phyloP scores from a whole-genome alignment of 768 basidiomycete species.

The Saitozyma sp. region DNA sequence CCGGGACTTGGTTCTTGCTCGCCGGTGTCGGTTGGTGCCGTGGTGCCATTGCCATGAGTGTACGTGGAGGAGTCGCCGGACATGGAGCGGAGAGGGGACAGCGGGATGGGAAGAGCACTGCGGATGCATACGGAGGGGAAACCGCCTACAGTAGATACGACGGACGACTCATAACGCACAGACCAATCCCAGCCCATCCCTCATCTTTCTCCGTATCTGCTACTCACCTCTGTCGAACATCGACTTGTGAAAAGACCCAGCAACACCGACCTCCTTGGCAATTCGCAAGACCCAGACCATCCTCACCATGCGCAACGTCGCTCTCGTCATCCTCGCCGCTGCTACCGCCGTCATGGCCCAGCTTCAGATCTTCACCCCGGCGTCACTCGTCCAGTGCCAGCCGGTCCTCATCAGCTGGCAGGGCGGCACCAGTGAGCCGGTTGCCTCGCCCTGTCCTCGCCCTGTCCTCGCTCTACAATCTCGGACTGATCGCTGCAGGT shows the following conservation, averaged over 20 bases:
- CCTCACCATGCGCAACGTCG: constrained; percentile 22
- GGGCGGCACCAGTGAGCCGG: constrained; percentile 27
- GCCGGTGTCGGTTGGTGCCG: no score
- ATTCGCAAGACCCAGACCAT: constrained; percentile 8
- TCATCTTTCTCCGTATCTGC: constrained; percentile 1
- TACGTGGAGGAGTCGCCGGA: no score
- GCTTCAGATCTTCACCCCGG: constrained; percentile 33
- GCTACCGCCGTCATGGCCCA: constrained; percentile 32
- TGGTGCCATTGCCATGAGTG: no score
- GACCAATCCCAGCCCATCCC: constrained; percentile 2
- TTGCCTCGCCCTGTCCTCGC: background rate
- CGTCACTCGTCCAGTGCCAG: constrained; percentile 39
- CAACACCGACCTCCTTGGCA: background rate
- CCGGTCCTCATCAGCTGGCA: constrained; percentile 32
- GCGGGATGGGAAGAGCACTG: no score
- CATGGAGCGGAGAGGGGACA: no score
- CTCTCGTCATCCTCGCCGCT: constrained; percentile 18
- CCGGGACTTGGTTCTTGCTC: no score
- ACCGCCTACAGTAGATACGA: no score
- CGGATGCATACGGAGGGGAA: no score
- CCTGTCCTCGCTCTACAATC: no score
- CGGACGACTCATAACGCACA: no score
- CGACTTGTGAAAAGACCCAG: background rate
- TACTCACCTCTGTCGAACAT: background rate
- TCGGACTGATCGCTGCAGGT: constrained; percentile 9